Conservation (phyloP, 2,329 filamentous ascomycete species). For the Fusarium ambrosium region DNA sequence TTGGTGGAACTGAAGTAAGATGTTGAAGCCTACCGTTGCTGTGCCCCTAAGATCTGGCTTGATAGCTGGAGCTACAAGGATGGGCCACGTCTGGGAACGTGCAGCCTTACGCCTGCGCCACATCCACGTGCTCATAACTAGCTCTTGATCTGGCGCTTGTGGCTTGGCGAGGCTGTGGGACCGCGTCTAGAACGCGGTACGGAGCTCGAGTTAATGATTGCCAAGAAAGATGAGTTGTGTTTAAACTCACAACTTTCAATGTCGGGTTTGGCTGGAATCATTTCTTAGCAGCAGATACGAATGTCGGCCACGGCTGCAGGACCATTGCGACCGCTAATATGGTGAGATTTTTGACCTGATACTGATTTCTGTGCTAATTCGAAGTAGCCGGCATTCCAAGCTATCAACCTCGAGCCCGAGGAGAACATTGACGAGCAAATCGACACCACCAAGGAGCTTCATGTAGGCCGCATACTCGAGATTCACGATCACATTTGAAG, state of each 20-base stretch:
- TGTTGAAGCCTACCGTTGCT: constrained; percentile 38
- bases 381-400: constrained; percentile 77
- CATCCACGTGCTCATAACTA: constrained; percentile 41
- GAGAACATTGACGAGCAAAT: constrained; percentile 91
- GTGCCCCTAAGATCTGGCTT: constrained; percentile 50
- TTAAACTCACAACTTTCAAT: constrained; percentile 22
- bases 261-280: constrained; percentile 9
- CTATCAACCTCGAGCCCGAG: constrained; percentile 94
- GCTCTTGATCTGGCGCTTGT: constrained; percentile 18
- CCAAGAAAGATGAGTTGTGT: constrained; percentile 32
- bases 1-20: constrained; percentile 40
- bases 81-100: constrained; percentile 35
- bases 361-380: constrained; percentile 26
- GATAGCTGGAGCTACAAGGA: constrained; percentile 45
- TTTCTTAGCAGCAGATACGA: constrained; percentile 24
- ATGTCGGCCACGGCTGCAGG: constrained; percentile 35
- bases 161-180: constrained; percentile 44
- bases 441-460: constrained; percentile 95
- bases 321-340: constrained; percentile 39
- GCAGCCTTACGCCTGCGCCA: constrained; percentile 43
- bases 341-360: constrained; percentile 17
- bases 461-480: constrained; percentile 59
- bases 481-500: not conserved
- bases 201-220: constrained; percentile 35
- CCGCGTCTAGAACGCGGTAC: constrained; percentile 45